Conservation (phyloP, 768 basidiomycete genomes). For the Phaeotremella skinneri region DNA sequence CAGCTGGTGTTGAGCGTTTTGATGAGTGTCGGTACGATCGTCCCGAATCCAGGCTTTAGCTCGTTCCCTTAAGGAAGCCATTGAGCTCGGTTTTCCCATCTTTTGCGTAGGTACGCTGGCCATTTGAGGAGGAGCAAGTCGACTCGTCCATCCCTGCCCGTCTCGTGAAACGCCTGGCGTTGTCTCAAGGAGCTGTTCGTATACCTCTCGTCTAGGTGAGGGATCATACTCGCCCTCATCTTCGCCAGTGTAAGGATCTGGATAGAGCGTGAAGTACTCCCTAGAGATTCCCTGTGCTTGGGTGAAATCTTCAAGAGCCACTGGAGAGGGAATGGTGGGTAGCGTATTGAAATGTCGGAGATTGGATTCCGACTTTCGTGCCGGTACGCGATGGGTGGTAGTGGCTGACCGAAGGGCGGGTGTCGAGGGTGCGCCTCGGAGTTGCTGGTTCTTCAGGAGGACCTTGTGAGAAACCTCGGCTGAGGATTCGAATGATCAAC, state of each 20-base stretch:
- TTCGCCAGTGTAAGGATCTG: slow-evolving; percentile 12
- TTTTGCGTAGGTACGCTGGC: no score
- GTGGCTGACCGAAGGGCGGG: slow-evolving; percentile 33
- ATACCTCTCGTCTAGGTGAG: slow-evolving; percentile 25
- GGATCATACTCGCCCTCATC: slow-evolving; percentile 13
- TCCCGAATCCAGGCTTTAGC: slow-evolving; percentile 28
- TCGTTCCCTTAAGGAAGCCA: slow-evolving; percentile 37
- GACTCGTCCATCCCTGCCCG: slow-evolving; percentile 39
- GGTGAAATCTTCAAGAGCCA: slow-evolving; percentile 8
- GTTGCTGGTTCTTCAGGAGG: slow-evolving; percentile 29
- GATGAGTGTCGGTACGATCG: slow-evolving; percentile 2
- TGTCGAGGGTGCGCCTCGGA: slow-evolving; percentile 38
- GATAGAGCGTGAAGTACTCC: not conserved
- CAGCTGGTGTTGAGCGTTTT: not conserved
- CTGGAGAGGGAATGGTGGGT: slow-evolving; percentile 21
- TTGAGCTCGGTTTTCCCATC: slow-evolving; percentile 17
- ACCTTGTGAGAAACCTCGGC: slow-evolving; percentile 31
- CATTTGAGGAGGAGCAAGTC: slow-evolving; percentile 24
- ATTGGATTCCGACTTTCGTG: slow-evolving; percentile 42
- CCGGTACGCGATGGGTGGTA: slow-evolving; percentile 9
- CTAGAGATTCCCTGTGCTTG: not conserved
- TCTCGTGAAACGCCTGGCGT: slow-evolving; percentile 39
- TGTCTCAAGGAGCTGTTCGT: slow-evolving; percentile 32
- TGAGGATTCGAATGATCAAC: not conserved
- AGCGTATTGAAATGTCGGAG: slow-evolving; percentile 39